Evolutionary conservation across 2,329 filamentous ascomycete species (phyloP).

Genomic region (Zelopaecilomyces penicillatus): DNA sequence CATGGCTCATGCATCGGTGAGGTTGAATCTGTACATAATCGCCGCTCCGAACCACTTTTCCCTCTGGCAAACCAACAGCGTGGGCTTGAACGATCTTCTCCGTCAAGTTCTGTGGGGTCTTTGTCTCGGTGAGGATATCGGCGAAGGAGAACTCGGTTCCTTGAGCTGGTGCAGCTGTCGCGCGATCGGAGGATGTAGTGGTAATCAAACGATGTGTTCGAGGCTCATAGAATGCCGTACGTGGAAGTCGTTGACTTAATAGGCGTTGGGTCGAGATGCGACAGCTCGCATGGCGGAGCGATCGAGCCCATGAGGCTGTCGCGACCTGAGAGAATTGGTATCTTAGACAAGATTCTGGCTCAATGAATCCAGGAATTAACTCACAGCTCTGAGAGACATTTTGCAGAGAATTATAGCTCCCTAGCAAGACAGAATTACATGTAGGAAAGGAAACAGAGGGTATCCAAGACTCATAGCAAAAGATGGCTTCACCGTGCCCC

Average conservation of each 20-base stretch:
- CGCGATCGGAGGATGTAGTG: conserved; percentile 1
- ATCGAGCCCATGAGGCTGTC: conserved; percentile 1
- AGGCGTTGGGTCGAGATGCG: conserved; percentile 1
- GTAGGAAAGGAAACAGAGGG: background rate
- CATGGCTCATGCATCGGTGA: conserved; percentile 75
- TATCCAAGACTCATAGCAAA: conserved; percentile 1
- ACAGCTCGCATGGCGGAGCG: conserved; percentile 2
- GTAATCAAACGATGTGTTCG: background rate
- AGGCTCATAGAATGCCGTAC: background rate
- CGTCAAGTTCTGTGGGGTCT: conserved; percentile 65
- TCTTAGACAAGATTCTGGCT: background rate
- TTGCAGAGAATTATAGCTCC: background rate
- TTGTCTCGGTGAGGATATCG: background rate
- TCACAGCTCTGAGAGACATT: conserved; percentile 1
- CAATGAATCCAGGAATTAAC: background rate
- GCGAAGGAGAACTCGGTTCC: background rate
- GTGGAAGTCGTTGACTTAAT: conserved; percentile 1
- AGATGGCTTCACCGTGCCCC: conserved; percentile 1
- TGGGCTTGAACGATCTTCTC: conserved; percentile 89
- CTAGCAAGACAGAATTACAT: background rate
- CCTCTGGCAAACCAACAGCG: conserved; percentile 63
- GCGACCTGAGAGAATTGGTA: background rate
- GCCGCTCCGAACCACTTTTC: conserved; percentile 67
- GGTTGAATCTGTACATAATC: conserved; percentile 60
- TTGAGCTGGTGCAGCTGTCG: background rate